Evolutionary conservation across 495 filamentous ascomycete genomes (phyloP).

Genomic region (Lichenothelia convexa): DNA sequence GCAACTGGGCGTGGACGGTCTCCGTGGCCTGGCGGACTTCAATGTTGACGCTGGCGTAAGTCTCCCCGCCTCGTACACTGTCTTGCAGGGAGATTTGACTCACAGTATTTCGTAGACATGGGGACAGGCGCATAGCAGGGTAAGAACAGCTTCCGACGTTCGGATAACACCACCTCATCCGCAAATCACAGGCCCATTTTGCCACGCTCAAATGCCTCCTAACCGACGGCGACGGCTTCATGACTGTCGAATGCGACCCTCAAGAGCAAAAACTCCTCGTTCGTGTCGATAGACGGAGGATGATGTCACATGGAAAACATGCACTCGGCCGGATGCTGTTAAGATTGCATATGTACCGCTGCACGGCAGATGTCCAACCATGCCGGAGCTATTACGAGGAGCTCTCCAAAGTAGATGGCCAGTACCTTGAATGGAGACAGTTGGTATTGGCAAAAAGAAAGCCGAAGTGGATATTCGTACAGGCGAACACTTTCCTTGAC

Average conservation of each 20-base stretch:
- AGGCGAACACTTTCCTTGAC: conserved; percentile 27
- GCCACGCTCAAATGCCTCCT: conserved; percentile 25
- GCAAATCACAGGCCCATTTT: conserved; percentile 23
- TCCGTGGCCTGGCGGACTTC: conserved; percentile 27
- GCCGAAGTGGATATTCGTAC: conserved; percentile 23
- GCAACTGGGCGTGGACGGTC: conserved; percentile 26
- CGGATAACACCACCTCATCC: background rate
- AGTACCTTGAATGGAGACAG: conserved; percentile 21
- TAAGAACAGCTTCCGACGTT: conserved; percentile 7
- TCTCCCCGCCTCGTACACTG: background rate
- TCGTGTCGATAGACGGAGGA: conserved; percentile 20
- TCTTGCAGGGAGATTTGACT: conserved; percentile 1
- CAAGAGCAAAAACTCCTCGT: conserved; percentile 14
- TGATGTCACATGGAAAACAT: conserved; percentile 22
- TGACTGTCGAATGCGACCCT: conserved; percentile 13
- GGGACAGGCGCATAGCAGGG: conserved; percentile 28
- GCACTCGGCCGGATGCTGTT: conserved; percentile 27
- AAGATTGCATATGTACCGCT: conserved; percentile 28
- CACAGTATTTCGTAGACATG: conserved; percentile 20
- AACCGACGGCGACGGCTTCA: conserved; percentile 17
- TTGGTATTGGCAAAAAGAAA: conserved; percentile 20
- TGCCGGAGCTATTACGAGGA: conserved; percentile 25
- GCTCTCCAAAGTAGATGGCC: conserved; percentile 22
- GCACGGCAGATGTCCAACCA: conserved; percentile 25
- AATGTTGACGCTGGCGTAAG: conserved; percentile 22